Percentiles rank a stretch among this genome's conserved stretches.
These are phyloP conservation scores for Pseudogymnoascus sp. DNA, from an alignment of 2,329 filamentous ascomycete species.

Conservation along the genomic window DNA sequence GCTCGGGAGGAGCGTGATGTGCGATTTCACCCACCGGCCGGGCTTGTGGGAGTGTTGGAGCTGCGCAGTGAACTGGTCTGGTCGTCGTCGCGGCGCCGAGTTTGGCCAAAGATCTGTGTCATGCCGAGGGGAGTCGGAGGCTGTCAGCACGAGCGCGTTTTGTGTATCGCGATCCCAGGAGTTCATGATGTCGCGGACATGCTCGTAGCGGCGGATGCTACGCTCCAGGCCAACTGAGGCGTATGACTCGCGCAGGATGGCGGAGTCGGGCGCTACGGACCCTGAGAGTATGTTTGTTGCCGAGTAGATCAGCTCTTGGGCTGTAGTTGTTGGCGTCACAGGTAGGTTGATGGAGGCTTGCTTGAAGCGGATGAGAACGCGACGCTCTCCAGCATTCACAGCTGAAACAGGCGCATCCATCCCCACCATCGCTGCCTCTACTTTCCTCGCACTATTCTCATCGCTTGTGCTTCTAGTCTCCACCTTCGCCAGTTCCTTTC, in stretches of 20 bases:
- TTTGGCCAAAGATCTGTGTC: slow-evolving; percentile 56
- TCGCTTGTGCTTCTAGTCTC: slow-evolving; percentile 13
- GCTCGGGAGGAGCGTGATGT: slow-evolving; percentile 61
- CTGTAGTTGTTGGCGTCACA: slow-evolving; percentile 65
- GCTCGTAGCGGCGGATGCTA: slow-evolving; percentile 76
- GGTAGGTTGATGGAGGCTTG: slow-evolving; percentile 62
- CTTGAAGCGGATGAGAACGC: slow-evolving; percentile 64
- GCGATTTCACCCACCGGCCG: slow-evolving; percentile 84
- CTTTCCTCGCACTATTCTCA: slow-evolving; percentile 5
- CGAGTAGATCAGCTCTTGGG: slow-evolving; percentile 62
- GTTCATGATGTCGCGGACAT: slow-evolving; percentile 78
- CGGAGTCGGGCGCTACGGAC: slow-evolving; percentile 53
- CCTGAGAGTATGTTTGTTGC: slow-evolving; percentile 57
- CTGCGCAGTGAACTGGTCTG: slow-evolving; percentile 58
- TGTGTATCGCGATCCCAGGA: slow-evolving; percentile 81
- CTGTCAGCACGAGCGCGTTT: slow-evolving; percentile 63
- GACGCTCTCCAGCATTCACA: slow-evolving; percentile 68
- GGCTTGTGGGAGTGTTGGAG: slow-evolving; percentile 75
- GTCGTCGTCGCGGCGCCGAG: slow-evolving; percentile 55
- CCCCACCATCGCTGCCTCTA: slow-evolving; percentile 26
- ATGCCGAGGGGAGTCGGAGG: slow-evolving; percentile 47
- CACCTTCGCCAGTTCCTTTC: slow-evolving; percentile 11
- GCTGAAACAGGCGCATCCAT: slow-evolving; percentile 74
- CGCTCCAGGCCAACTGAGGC: slow-evolving; percentile 69
- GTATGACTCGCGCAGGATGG: slow-evolving; percentile 73